These are phyloP conservation scores for Gracilaria domingensis DNA, from an alignment of 23 red algal species.

Conservation along the genomic window DNA sequence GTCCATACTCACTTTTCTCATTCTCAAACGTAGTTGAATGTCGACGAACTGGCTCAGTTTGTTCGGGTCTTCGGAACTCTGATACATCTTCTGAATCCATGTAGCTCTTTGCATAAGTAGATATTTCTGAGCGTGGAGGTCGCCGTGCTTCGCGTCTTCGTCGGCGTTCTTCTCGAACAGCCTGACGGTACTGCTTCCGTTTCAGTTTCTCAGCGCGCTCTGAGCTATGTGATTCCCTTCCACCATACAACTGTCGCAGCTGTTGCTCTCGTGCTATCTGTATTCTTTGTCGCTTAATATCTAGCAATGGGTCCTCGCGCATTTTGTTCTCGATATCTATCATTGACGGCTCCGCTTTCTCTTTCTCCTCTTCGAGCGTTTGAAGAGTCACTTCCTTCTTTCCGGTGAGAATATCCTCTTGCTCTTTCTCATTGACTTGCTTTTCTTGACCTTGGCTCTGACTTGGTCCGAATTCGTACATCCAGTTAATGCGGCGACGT, in stretches of 20 bases:
- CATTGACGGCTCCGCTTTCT: conserved; percentile 9
- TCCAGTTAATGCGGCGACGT: conserved; percentile 83
- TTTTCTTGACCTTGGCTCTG: neutral
- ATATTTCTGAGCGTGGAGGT: neutral
- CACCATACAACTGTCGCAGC: neutral
- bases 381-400: conserved; percentile 46
- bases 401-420: conserved; percentile 61
- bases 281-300: conserved; percentile 54
- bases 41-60: neutral
- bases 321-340: conserved; percentile 79
- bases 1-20: neutral
- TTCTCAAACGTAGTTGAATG: neutral
- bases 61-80: neutral
- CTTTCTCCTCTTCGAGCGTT: conserved; percentile 13
- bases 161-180: conserved; percentile 35
- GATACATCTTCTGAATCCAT: neutral
- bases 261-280: neutral
- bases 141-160: conserved; percentile 19
- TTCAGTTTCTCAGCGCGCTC: neutral
- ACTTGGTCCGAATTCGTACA: conserved; percentile 77
- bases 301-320: conserved; percentile 81
- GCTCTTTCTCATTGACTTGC: conserved; percentile 34
- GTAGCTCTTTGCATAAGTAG: neutral
- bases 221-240: neutral
- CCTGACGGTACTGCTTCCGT: conserved; percentile 30